These are phyloP conservation scores for Phytophthora constricta DNA, from an alignment of 352 stramenopile genomes.

Conservation along the genomic window DNA sequence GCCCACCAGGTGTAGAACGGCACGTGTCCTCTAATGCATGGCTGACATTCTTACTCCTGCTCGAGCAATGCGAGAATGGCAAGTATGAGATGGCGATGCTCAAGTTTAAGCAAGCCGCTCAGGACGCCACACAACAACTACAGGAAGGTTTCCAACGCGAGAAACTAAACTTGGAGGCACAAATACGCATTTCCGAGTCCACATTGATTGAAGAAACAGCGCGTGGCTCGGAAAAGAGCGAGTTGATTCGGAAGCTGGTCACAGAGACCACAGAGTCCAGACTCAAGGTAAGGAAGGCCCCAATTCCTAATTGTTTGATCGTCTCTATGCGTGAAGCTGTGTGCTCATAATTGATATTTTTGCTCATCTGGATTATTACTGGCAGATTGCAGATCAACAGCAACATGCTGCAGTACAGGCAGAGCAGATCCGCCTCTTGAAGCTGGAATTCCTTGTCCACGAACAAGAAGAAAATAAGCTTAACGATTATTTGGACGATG, in stretches of 20 bases:
- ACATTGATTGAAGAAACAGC: constrained; percentile 44
- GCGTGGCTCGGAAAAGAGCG: constrained; percentile 54
- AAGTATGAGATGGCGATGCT: constrained; percentile 90
- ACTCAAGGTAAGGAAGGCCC: constrained; percentile 43
- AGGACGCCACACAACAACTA: constrained; percentile 59
- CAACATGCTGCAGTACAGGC: constrained; percentile 28
- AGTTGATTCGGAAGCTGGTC: constrained; percentile 52
- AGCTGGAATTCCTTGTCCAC: constrained; percentile 72
- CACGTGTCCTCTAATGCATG: constrained; percentile 85
- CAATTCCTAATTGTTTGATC: not conserved
- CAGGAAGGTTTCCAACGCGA: constrained; percentile 55
- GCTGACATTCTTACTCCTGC: constrained; percentile 74
- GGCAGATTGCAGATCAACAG: constrained; percentile 54
- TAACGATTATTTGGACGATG: constrained; percentile 64
- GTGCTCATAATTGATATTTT: not conserved
- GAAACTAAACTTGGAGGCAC: constrained; percentile 42
- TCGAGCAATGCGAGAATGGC: constrained; percentile 81
- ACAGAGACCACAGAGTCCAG: constrained; percentile 46
- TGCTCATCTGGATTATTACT: not conserved
- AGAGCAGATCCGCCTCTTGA: constrained; percentile 66
- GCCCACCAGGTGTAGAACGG: constrained; percentile 63
- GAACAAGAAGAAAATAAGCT: constrained; percentile 73
- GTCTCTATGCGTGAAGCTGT: not conserved
- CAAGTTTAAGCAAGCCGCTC: constrained; percentile 80
- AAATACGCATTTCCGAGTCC: constrained; percentile 35